These are phyloP conservation scores for Dryadomyces quercus-mongolicae DNA, from an alignment of 2,329 filamentous ascomycete species.

Conservation along the genomic window DNA sequence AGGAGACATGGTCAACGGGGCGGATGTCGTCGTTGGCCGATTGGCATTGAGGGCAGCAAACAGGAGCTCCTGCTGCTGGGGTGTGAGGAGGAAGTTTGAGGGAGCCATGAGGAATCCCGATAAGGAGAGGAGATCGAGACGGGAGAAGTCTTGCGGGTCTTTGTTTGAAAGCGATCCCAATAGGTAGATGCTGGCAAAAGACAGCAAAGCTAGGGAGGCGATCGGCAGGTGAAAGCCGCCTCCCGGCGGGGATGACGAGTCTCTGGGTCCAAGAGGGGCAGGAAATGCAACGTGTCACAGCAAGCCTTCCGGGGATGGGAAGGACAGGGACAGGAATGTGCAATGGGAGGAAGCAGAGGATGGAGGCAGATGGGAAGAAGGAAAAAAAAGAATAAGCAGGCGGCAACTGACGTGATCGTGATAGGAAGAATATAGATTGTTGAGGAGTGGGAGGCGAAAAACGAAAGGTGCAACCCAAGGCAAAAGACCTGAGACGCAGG, in stretches of 20 bases:
- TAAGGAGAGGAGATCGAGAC: not conserved
- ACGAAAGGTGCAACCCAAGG: not conserved
- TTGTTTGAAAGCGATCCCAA: no score
- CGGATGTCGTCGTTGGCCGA: conserved; percentile 27
- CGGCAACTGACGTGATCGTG: not conserved
- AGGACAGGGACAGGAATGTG: not conserved
- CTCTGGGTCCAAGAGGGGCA: not conserved
- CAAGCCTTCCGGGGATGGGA: not conserved
- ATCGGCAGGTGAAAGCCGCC: conserved; percentile 2
- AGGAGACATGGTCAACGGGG: conserved; percentile 32
- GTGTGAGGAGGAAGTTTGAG: conserved; percentile 54
- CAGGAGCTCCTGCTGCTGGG: conserved; percentile 64
- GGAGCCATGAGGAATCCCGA: conserved; percentile 16
- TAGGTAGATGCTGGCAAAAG: no score
- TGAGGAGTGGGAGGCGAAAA: not conserved
- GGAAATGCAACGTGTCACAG: not conserved
- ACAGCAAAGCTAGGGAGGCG: not conserved
- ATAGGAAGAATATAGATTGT: not conserved
- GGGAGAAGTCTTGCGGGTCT: no score
- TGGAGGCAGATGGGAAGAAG: not conserved
- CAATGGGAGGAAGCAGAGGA: not conserved
- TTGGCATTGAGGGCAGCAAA: conserved; percentile 68
- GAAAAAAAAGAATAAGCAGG: not conserved
- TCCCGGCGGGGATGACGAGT: not conserved
- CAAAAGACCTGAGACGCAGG: not conserved